Base-by-base conservation (phyloP, 768 basidiomycete species). In the Leccinum truebloodii region DNA sequence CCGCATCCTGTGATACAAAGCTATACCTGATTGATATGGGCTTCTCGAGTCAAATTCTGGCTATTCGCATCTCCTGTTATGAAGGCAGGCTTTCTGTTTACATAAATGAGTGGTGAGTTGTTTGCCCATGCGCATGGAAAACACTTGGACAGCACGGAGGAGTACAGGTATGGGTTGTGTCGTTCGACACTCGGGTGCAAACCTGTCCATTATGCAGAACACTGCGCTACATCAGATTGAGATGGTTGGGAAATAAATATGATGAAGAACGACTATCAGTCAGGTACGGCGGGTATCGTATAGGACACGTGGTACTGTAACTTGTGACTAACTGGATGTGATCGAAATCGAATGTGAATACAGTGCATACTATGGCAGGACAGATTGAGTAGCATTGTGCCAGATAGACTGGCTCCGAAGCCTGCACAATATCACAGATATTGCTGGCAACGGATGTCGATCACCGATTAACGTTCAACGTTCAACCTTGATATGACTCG, bases 1-100 rank as follows among this genome's bases (percentile, higher is more conserved):
- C 28, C 58, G 24, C 57, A 39, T 59, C 57, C 58, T 59, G 59
- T 59, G 44, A 32, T 34, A 20, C 2, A 44, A 46, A 26, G 22
- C 12, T 26, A 58, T 28, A 28, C n/a, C 35, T 55, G 34, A 37
- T 26, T 8, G 26, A 56, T 51, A 32, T 51, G 34, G 34, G 32
- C 7, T 7, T 24, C 18, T 9, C 39, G 39, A 13, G 3, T 39
- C 3, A 39, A 7, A 39, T 16, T 8, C 16, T 8, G 39, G 39
- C 39, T 39, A 8, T 16, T 39, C 37, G 3, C 3, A 7, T 18
- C 39, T 41, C 3, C 39, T 18, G 14, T 18, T 7, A 7, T 18
- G 8, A 39, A 8, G 39, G 18, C 39, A 39, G 8, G 39, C 39
- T 39, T 39, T 37, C 14, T 16, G 14, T 39, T 39, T 18, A 39